A percentile compares a stretch with the other conserved stretches of the same genome.
Evolutionary conservation across 2,329 filamentous ascomycete species (phyloP).

Genomic region (Nigrospora sphaerica): DNA sequence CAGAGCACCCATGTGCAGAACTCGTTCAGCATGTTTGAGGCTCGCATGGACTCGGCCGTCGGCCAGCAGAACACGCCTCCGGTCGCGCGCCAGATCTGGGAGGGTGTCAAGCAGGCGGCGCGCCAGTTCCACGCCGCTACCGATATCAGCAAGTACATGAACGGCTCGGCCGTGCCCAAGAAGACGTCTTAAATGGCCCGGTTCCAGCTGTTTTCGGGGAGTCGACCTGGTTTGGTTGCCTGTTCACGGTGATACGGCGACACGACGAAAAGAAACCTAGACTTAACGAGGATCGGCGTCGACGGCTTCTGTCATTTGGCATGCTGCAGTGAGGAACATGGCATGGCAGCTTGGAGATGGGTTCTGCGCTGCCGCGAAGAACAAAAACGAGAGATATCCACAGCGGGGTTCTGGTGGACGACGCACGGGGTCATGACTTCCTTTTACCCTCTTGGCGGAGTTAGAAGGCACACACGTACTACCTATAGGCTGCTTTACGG

Average conservation of each 20-base stretch:
- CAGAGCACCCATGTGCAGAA: conserved; percentile 93
- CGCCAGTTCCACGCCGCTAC: conserved; percentile 74
- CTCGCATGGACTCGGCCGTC: conserved; percentile 72
- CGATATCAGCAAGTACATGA: conserved; percentile 67
- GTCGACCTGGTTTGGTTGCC: not conserved
- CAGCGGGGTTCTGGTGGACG: too few relatives aligned
- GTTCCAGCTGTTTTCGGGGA: not conserved
- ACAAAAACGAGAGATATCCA: too few relatives aligned
- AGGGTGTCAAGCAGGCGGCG: conserved; percentile 63
- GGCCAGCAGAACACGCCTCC: conserved; percentile 85
- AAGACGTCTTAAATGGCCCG: conserved; percentile 49
- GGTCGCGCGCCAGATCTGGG: conserved; percentile 72
- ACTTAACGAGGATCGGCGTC: not conserved
- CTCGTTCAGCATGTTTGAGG: conserved; percentile 64
- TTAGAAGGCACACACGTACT: too few relatives aligned
- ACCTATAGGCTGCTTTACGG: too few relatives aligned
- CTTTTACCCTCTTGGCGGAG: too few relatives aligned
- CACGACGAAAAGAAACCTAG: not conserved
- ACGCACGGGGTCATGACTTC: too few relatives aligned
- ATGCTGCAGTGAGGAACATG: too few relatives aligned
- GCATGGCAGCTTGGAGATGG: too few relatives aligned
- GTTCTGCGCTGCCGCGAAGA: too few relatives aligned
- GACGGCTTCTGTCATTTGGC: not conserved
- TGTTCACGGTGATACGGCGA: not conserved
- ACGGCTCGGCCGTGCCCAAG: conserved; percentile 52